Conservation (phyloP, 192 early-diverging fungal species). For the Coemansia interrupta region DNA sequence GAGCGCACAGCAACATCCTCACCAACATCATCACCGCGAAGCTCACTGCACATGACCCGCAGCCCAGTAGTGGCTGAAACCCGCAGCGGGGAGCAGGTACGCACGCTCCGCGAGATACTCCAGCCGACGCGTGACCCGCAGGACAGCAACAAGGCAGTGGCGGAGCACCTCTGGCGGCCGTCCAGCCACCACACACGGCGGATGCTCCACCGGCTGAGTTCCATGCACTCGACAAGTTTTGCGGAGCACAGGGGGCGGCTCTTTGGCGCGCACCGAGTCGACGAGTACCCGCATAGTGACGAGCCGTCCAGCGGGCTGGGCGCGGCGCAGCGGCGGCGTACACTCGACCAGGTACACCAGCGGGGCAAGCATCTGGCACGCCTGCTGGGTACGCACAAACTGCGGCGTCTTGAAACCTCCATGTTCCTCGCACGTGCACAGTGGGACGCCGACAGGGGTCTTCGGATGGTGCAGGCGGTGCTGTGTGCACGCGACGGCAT, state of each 20-base stretch:
- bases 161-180: not conserved
- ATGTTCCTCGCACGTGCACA: slow-evolving; percentile 17
- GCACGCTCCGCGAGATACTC: too few species aligned
- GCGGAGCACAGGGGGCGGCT: not conserved
- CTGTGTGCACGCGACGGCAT: slow-evolving; percentile 32
- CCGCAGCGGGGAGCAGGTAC: too few species aligned
- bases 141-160: too few species aligned
- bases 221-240: slow-evolving; percentile 4
- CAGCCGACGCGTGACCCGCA: too few species aligned
- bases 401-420: slow-evolving; percentile 19
- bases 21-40: too few species aligned
- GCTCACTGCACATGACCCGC: too few species aligned
- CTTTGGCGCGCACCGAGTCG: not conserved
- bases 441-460: slow-evolving; percentile 20
- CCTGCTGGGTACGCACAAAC: slow-evolving; percentile 11
- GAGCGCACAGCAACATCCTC: not conserved
- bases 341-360: slow-evolving; percentile 14
- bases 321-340: slow-evolving; percentile 13
- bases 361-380: slow-evolving; percentile 19
- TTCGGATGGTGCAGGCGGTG: slow-evolving; percentile 21
- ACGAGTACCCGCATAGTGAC: slow-evolving; percentile 39
- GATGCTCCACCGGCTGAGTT: slow-evolving; percentile 11
- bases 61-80: too few species aligned
- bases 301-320: slow-evolving; percentile 18
- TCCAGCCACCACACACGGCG: slow-evolving; percentile 4